Base-by-base conservation (phyloP, 2,329 filamentous ascomycete species). In the Diplodia sapinea region DNA sequence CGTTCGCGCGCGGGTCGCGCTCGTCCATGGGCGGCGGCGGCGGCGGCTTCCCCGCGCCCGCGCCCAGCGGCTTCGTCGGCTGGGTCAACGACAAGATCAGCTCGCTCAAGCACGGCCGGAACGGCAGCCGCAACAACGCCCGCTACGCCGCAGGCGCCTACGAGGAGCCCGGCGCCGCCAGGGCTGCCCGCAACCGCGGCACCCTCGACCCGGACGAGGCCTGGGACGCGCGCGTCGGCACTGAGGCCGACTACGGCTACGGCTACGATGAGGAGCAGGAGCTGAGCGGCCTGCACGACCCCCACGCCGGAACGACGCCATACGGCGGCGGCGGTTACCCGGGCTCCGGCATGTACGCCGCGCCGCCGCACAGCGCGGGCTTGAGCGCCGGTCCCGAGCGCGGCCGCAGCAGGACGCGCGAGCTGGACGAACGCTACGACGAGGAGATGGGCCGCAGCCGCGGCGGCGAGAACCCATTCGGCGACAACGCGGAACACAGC, bases 161-260 rank as follows among this genome's bases (percentile, higher is more conserved):
- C 81, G 91, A 93, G 81, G 91, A 93, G 73, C 80, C 85, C 5
- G 75, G 80, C 7, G 73, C 74, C 67, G 76, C 74, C 15, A 70
- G 70, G 49, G 63, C 63, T 54, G 68, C 68, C 38, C 76, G 75
- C 61, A 80, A 81, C 66, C 75, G 78, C 36, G 80, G 81, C 26
- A 83, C 88, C 4, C 84, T 93, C 55, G 92, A 95, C 74, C 91
- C 91, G 1, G 92, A 96, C 76, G 91, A 94, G 74, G 91, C 92
- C 1, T 96, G 93, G 93, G 92, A 95, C 80, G 81, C 91, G 70
- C 84, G 91, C 69, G 91, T 96, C 4, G 91, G 91, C 68, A 84
- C 88, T 72, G 91, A 94, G 77, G 87, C 89, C 20, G 88, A 90
- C 74, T 88, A 89, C 75, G 86, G 86, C 1, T 82, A 82, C 26